Evolutionary conservation across 768 basidiomycete genomes (phyloP).

Genomic region (Chlorophyllum brunneum): DNA sequence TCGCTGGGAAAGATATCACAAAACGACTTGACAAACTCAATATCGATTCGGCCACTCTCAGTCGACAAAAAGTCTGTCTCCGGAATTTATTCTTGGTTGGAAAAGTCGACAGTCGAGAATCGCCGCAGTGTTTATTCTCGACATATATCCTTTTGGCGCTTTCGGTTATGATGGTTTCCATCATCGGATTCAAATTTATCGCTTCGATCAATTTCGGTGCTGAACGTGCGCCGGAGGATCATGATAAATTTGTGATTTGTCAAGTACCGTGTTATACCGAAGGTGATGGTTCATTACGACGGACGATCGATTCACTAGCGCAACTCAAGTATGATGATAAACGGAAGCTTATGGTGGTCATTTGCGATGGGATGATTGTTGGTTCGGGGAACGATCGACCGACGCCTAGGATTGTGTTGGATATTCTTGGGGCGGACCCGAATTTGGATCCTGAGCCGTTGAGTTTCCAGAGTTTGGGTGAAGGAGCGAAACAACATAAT

Average conservation of each 20-base stretch:
- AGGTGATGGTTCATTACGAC: slow-evolving; percentile 79
- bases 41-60: slow-evolving; percentile 57
- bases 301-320: slow-evolving; percentile 92
- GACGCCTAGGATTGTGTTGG: slow-evolving; percentile 93
- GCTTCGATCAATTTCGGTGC: slow-evolving; percentile 84
- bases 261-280: slow-evolving; percentile 99
- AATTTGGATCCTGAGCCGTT: slow-evolving; percentile 93
- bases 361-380: slow-evolving; percentile 98
- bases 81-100: slow-evolving; percentile 92
- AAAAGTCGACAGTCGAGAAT: slow-evolving; percentile 88
- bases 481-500: slow-evolving; percentile 94
- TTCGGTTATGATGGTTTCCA: slow-evolving; percentile 87
- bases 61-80: slow-evolving; percentile 80
- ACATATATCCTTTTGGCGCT: slow-evolving; percentile 88
- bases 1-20: slow-evolving; percentile 77
- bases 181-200: slow-evolving; percentile 96
- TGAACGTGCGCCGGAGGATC: slow-evolving; percentile 83
- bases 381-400: slow-evolving; percentile 96
- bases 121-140: slow-evolving; percentile 88
- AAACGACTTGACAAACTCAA: slow-evolving; percentile 62
- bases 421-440: slow-evolving; percentile 92
- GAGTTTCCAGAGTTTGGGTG: slow-evolving; percentile 90
- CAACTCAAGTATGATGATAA: slow-evolving; percentile 98
- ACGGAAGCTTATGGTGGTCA: slow-evolving; percentile 87
- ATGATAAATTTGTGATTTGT: slow-evolving; percentile 96